Percentiles rank a stretch among this genome's conserved stretches.
These are phyloP conservation scores for Colletotrichum falcatum DNA, from an alignment of 2,329 filamentous ascomycete species.

Conservation along the genomic window DNA sequence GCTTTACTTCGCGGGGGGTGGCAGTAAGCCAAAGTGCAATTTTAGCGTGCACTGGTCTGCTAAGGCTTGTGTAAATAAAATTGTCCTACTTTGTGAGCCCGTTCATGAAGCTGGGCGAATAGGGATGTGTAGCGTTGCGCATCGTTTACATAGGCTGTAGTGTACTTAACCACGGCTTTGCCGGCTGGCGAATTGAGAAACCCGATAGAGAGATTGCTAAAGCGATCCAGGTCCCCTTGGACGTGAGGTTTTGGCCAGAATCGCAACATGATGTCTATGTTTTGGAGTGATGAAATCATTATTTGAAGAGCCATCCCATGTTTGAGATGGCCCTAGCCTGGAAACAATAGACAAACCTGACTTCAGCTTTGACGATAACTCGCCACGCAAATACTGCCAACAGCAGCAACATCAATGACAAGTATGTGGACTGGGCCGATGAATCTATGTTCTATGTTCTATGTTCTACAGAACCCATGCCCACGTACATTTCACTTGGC, in stretches of 20 bases:
- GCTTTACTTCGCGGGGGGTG: neutral
- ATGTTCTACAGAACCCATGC: neutral
- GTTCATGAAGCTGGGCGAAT: no score
- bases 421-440: neutral
- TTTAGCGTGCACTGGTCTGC: no score
- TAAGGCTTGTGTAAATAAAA: no score
- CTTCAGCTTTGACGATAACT: neutral
- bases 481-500: neutral
- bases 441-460: neutral
- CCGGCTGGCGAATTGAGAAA: neutral
- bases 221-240: neutral
- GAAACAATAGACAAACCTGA: accelerated
- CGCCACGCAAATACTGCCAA: neutral
- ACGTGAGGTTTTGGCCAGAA: neutral
- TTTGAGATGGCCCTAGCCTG: neutral
- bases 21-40: neutral
- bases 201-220: neutral
- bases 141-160: accelerated
- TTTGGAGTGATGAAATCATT: neutral
- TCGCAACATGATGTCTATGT: neutral
- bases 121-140: neutral
- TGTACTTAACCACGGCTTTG: neutral
- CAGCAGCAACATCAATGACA: neutral
- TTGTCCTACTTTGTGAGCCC: neutral
- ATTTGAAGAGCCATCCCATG: neutral